phyloP scores from a whole-genome alignment of 441 rosid genomes.

The Corymbia citriodora region DNA sequence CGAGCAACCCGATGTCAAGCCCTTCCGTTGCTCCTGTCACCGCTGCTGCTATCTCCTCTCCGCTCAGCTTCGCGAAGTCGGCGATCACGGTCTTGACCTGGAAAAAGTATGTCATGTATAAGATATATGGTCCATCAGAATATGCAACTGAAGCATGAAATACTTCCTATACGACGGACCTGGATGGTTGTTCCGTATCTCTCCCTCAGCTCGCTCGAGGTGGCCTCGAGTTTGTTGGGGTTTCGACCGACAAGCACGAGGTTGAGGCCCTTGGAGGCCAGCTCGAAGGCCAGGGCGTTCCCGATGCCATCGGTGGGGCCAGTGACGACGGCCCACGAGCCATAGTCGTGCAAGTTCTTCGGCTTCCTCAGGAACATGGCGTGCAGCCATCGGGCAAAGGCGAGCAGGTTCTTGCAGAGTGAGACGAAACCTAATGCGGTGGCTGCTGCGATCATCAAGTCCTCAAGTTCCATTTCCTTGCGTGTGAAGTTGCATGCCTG shows the following conservation, averaged over 20 bases:
- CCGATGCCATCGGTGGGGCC: conserved; percentile 35
- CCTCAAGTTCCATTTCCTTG: background rate
- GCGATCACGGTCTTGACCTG: background rate
- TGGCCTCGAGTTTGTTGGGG: conserved; percentile 18
- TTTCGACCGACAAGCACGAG: conserved; percentile 25
- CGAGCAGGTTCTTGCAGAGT: conserved; percentile 1
- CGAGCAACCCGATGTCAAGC: background rate
- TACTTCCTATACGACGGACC: background rate
- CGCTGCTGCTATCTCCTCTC: background rate
- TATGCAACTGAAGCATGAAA: background rate
- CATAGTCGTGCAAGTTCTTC: conserved; percentile 20
- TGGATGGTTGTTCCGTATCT: background rate
- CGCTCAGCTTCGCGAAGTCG: background rate
- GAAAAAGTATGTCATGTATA: background rate
- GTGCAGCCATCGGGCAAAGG: conserved; percentile 26
- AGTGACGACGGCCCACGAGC: conserved; percentile 27
- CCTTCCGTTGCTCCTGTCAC: background rate
- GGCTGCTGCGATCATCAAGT: background rate
- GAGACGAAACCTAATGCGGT: conserved; percentile 24
- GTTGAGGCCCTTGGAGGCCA: conserved; percentile 25
- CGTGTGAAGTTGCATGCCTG: background rate
- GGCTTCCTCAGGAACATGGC: conserved; percentile 17
- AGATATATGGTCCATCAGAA: background rate
- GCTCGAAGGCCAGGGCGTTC: conserved; percentile 23
- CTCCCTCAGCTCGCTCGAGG: conserved; percentile 1